A percentile compares a stretch with the other conserved stretches of the same genome.
These are phyloP conservation scores for Dissophora globulifera DNA, from an alignment of 192 early-diverging fungal species.

Conservation along the genomic window DNA sequence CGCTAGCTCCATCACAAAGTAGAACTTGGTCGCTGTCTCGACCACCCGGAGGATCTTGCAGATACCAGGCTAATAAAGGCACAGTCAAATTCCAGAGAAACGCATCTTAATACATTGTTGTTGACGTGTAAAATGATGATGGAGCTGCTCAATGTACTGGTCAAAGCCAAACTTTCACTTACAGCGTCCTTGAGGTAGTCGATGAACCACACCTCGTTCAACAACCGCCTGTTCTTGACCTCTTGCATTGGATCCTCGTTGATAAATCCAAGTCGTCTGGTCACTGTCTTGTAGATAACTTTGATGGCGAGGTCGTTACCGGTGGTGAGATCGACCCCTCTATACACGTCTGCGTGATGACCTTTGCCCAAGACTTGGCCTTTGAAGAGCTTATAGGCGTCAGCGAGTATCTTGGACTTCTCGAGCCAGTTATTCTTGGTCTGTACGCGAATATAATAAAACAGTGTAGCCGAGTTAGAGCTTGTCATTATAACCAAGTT, in stretches of 20 bases:
- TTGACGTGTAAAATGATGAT: no score
- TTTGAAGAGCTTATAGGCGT: constrained; percentile 42
- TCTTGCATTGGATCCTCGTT: constrained; percentile 47
- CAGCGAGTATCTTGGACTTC: constrained; percentile 39
- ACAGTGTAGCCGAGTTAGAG: no score
- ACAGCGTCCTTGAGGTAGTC: constrained; percentile 49
- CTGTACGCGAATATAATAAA: background rate
- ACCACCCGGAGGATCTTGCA: constrained; percentile 46
- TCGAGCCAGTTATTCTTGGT: constrained; percentile 52
- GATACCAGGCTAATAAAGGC: constrained; percentile 50
- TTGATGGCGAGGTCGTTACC: constrained; percentile 52
- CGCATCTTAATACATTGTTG: no score
- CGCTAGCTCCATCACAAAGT: constrained; percentile 51
- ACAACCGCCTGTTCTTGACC: constrained; percentile 40
- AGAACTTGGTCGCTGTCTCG: constrained; percentile 47
- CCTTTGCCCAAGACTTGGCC: constrained; percentile 43
- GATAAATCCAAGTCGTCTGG: constrained; percentile 33
- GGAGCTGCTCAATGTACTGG: no score
- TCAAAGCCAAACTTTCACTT: no score
- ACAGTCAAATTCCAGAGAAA: no score
- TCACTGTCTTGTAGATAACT: constrained; percentile 50
- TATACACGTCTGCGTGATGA: constrained; percentile 53
- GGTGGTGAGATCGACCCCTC: constrained; percentile 38
- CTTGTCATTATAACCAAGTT: no score
- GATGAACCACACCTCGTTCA: constrained; percentile 51